Evolutionary conservation across 305 asterid genomes (phyloP).

Genomic region (Rubia balearica): DNA sequence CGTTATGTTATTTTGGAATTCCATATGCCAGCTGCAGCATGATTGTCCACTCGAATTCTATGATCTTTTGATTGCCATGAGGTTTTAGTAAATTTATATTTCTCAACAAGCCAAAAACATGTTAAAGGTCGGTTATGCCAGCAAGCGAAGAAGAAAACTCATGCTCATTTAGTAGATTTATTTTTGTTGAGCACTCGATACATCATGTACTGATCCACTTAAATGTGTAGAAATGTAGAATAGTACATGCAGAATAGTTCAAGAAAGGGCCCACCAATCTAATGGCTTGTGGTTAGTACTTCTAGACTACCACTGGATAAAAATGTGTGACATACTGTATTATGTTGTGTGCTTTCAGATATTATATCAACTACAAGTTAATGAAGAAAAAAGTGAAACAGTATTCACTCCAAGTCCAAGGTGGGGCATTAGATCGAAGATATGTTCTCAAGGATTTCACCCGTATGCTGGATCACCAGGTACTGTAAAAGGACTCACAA

Average conservation of each 20-base stretch:
- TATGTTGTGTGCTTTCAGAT: conserved; percentile 37
- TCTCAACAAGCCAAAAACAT: neutral
- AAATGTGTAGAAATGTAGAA: neutral
- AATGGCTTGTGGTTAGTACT: neutral
- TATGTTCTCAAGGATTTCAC: conserved; percentile 97
- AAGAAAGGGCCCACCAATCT: neutral
- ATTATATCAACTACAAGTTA: conserved; percentile 93
- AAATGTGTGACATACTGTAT: conserved; percentile 15
- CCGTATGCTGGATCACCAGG: conserved; percentile 89
- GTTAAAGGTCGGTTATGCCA: neutral
- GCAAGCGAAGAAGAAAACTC: neutral
- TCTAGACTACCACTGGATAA: conserved; percentile 1
- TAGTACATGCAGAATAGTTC: neutral
- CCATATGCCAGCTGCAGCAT: neutral
- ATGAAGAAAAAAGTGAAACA: conserved; percentile 94
- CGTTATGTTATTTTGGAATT: neutral
- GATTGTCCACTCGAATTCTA: neutral
- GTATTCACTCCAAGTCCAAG: conserved; percentile 65
- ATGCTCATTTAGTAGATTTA: neutral
- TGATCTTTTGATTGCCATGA: neutral
- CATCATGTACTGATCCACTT: neutral
- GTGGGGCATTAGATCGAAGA: conserved; percentile 67
- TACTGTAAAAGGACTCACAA: conserved; percentile 13
- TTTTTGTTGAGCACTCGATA: neutral
- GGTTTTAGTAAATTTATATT: neutral